Evolutionary conservation across 495 filamentous ascomycete genomes (phyloP).

Genomic region (Apodospora peruviana): DNA sequence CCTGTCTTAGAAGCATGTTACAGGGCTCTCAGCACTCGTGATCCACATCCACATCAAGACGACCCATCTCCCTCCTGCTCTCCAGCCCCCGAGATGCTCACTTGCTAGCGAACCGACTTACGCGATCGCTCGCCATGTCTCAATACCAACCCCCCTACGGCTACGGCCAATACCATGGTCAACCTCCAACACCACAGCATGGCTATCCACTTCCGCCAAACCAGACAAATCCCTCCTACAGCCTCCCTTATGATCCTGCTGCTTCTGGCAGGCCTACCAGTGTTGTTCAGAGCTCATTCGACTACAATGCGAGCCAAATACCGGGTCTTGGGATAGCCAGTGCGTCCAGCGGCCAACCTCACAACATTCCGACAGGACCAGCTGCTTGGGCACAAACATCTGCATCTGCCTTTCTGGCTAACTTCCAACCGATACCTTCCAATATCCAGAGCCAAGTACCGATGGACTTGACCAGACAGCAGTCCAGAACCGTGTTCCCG

Average conservation of each 20-base stretch:
- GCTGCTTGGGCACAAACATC: conserved; percentile 8
- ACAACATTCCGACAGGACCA: not conserved
- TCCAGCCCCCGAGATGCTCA: conserved; percentile 10
- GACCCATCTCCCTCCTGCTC: not conserved
- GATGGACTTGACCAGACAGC: too few species aligned
- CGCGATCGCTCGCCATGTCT: conserved; percentile 25
- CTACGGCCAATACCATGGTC: conserved; percentile 28
- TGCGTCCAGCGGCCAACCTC: not conserved
- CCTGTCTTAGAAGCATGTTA: too few species aligned
- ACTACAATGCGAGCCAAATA: conserved; percentile 35
- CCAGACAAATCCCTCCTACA: conserved; percentile 13
- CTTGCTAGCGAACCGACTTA: conserved; percentile 4
- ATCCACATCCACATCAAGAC: not conserved
- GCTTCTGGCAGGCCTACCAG: conserved; percentile 18
- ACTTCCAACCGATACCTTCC: not conserved
- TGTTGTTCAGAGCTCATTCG: conserved; percentile 25
- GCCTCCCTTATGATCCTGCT: conserved; percentile 16
- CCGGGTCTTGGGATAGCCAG: conserved; percentile 35
- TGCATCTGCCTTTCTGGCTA: conserved; percentile 3
- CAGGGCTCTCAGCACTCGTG: not conserved
- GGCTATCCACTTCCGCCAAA: conserved; percentile 17
- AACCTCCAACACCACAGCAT: conserved; percentile 22
- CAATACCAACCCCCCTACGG: conserved; percentile 25
- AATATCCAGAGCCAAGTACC: not conserved
- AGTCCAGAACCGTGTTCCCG: too few species aligned